These are phyloP conservation scores for carrot (Daucus carota) DNA, from an alignment of 129 eudicot genomes.

Conservation along the genomic window DH1_v3.0 NC_030381.2:52715001-52715500, in stretches of 20 bases:
- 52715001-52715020: neutral
- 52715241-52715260: conserved; percentile 12
- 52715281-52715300: neutral
- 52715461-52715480: too few relatives aligned
- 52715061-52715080: rapidly evolving
- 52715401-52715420: neutral
- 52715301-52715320: neutral
- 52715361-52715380: neutral
- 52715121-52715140: too few relatives aligned
- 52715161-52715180: neutral
- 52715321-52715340: neutral
- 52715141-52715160: conserved; percentile 6
- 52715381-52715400: too few relatives aligned
- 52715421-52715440: neutral
- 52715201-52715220: neutral
- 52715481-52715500: too few relatives aligned
- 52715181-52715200: neutral
- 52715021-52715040: neutral
- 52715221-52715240: neutral
- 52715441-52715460: too few relatives aligned
- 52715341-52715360: too few relatives aligned
- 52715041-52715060: neutral
- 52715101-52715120: too few relatives aligned
- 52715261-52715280: conserved; percentile 5
- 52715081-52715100: too few relatives aligned